Percentiles rank a stretch among this genome's conserved stretches.
These are phyloP conservation scores for Tylopilus orsonianus DNA, from an alignment of 1,284 basidiomycete genomes.

Conservation along the genomic window DNA sequence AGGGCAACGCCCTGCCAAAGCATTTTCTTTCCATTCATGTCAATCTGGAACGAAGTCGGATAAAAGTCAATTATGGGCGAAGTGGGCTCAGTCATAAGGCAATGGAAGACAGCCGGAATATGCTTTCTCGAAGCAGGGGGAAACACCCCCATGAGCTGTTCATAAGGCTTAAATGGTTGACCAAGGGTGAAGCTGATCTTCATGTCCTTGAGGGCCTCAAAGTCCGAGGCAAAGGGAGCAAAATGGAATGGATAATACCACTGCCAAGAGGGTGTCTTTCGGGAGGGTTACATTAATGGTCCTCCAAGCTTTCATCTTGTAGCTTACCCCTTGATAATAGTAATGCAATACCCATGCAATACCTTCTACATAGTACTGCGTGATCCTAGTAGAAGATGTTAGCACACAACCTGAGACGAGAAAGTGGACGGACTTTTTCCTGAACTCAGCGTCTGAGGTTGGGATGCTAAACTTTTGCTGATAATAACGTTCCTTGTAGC, in stretches of 20 bases:
- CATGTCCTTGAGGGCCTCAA: conserved; percentile 78
- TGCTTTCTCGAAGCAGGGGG: conserved; percentile 71
- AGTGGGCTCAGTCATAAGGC: conserved; percentile 83
- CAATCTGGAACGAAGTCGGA: conserved; percentile 89
- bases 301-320: not conserved
- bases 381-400: conserved; percentile 55
- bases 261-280: conserved; percentile 93
- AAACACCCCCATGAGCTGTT: conserved; percentile 98
- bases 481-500: conserved; percentile 96
- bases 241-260: conserved; percentile 99
- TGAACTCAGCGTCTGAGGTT: conserved; percentile 70
- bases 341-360: conserved; percentile 96
- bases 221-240: conserved; percentile 97
- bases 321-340: conserved; percentile 89
- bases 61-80: conserved; percentile 98
- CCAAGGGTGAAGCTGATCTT: conserved; percentile 80
- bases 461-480: conserved; percentile 89
- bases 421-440: conserved; percentile 58
- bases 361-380: conserved; percentile 88
- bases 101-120: conserved; percentile 85
- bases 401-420: conserved; percentile 1
- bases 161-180: conserved; percentile 93
- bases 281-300: conserved; percentile 14
- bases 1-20: conserved; percentile 98
- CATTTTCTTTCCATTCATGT: conserved; percentile 99